These are phyloP conservation scores for Lophium mytilinum DNA, from an alignment of 495 filamentous ascomycete genomes.

Conservation along the genomic window DNA sequence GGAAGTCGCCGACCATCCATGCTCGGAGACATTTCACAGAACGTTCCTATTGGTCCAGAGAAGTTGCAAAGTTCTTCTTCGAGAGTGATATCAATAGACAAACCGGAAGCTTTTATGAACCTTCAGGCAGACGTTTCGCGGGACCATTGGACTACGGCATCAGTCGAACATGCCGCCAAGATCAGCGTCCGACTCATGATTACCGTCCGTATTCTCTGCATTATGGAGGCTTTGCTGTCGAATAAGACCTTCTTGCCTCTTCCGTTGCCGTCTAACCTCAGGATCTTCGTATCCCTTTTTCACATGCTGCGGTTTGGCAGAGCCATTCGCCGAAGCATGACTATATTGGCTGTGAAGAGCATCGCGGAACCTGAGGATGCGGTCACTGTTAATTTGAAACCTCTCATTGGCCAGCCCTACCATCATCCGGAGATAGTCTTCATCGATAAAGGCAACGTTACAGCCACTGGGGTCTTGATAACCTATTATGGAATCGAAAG, in stretches of 20 bases:
- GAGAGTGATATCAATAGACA: too few relatives aligned
- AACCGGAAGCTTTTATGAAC: too few relatives aligned
- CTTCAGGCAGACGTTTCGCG: background rate
- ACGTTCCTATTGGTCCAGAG: background rate
- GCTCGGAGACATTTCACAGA: background rate
- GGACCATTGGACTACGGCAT: background rate
- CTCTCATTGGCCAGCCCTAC: slow-evolving; percentile 64
- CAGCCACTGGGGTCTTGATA: slow-evolving; percentile 34
- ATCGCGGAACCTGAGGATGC: slow-evolving; percentile 47
- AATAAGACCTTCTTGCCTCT: slow-evolving; percentile 51
- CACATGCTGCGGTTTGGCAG: background rate
- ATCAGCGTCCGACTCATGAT: background rate
- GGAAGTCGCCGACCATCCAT: background rate
- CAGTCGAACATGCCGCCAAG: background rate
- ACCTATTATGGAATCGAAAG: slow-evolving; percentile 71
- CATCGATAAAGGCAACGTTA: slow-evolving; percentile 35
- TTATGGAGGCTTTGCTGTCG: slow-evolving; percentile 11
- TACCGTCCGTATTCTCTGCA: background rate
- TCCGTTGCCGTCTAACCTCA: slow-evolving; percentile 48
- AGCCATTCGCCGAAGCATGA: background rate
- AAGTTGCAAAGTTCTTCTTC: too few relatives aligned
- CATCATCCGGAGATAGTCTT: slow-evolving; percentile 55
- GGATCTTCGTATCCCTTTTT: slow-evolving; percentile 32
- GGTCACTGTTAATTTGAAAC: slow-evolving; percentile 64
- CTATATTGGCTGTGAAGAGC: slow-evolving; percentile 10